Conservation (phyloP, 306 rosid species). For the Medicago arabica region DNA sequence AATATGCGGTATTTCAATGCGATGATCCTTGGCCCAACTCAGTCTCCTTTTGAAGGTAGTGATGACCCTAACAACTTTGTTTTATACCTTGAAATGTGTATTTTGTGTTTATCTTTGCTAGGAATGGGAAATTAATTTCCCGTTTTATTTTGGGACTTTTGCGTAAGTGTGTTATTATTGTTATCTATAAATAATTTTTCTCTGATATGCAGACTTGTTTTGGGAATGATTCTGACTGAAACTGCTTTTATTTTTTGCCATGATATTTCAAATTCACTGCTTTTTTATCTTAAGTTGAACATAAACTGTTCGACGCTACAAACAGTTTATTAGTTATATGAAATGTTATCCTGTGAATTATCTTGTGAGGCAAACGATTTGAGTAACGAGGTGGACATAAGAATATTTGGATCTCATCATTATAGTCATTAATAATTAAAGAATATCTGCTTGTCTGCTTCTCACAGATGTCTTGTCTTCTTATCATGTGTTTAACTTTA, state of each 20-base stretch:
- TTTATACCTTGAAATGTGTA: neutral
- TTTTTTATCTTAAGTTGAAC: neutral
- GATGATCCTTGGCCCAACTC: slow-evolving; percentile 98
- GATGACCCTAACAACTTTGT: slow-evolving; percentile 14
- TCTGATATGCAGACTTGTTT: neutral
- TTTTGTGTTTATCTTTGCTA: neutral
- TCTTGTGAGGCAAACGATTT: neutral
- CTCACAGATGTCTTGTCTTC: slow-evolving; percentile 2
- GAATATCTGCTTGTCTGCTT: slow-evolving; percentile 11
- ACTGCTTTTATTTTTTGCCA: neutral
- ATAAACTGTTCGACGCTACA: neutral
- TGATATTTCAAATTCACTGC: neutral
- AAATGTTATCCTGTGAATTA: neutral
- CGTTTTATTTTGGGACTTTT: slow-evolving; percentile 15
- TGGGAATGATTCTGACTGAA: neutral
- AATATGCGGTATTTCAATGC: slow-evolving; percentile 97
- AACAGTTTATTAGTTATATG: neutral
- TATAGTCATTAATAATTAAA: neutral
- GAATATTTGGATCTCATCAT: neutral
- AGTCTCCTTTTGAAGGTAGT: slow-evolving; percentile 99
- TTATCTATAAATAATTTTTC: slow-evolving; percentile 9
- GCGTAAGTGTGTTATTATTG: neutral
- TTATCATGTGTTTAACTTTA: neutral
- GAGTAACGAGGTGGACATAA: slow-evolving; percentile 14
- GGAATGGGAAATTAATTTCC: neutral